These are phyloP conservation scores for Mycoemilia scoparia DNA, from an alignment of 192 early-diverging fungal genomes.

Conservation along the genomic window DNA sequence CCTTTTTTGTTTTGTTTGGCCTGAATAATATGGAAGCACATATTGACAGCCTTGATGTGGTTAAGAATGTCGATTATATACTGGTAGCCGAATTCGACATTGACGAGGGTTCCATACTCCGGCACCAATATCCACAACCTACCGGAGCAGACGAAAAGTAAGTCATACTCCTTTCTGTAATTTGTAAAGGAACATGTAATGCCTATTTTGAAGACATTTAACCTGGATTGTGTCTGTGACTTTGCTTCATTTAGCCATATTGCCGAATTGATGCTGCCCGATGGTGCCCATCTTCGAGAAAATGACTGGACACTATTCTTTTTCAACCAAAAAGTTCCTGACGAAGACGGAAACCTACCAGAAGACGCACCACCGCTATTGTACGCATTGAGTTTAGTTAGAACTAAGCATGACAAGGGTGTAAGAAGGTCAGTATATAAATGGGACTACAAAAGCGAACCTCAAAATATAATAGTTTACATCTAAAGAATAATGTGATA, in stretches of 20 bases:
- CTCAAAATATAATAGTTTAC: background rate
- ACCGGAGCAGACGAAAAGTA: constrained; percentile 70
- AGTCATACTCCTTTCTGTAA: constrained; percentile 7
- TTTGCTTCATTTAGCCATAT: constrained; percentile 20
- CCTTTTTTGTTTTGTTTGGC: no score
- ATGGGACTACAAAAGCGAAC: background rate
- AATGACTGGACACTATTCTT: constrained; percentile 93
- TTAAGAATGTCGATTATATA: constrained; percentile 64
- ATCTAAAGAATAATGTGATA: no score
- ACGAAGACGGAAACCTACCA: constrained; percentile 12
- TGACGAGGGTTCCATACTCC: constrained; percentile 72
- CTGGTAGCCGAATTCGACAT: constrained; percentile 92
- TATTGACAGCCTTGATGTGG: no score
- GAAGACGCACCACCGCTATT: constrained; percentile 43
- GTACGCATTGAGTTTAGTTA: constrained; percentile 84
- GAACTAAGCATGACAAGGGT: constrained; percentile 70
- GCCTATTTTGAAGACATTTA: constrained; percentile 1
- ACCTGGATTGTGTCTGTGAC: constrained; percentile 5
- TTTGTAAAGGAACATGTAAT: background rate
- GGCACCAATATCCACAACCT: constrained; percentile 69
- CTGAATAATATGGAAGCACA: no score
- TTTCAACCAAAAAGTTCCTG: constrained; percentile 49
- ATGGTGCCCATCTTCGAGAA: constrained; percentile 81
- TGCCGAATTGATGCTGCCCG: constrained; percentile 92
- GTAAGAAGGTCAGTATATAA: constrained; percentile 49